phyloP scores from a whole-genome alignment of 768 basidiomycete genomes.

The Tricholoma matsutake region DNA sequence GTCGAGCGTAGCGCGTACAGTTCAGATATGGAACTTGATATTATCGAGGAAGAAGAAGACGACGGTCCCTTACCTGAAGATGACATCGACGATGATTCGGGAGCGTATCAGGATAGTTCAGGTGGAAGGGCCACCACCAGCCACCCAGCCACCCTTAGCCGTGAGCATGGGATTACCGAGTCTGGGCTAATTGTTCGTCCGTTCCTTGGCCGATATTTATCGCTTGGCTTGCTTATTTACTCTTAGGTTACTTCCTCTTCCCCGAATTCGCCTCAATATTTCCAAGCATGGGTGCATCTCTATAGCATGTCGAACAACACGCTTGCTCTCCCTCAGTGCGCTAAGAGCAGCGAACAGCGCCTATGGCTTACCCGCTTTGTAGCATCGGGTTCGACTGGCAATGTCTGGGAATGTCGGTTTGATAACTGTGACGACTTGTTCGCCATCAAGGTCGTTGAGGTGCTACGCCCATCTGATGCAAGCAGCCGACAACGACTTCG shows the following conservation, averaged over 20 bases:
- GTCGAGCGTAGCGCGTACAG: constrained; percentile 11
- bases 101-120: constrained; percentile 12
- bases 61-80: no score
- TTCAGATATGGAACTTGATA: no score
- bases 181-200: background rate
- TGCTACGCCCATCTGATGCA: constrained; percentile 13
- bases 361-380: no score
- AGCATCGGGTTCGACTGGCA: no score
- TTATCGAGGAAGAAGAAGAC: no score
- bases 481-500: constrained; percentile 15
- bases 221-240: background rate
- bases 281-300: background rate
- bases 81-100: no score
- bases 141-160: no score
- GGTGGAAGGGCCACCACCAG: background rate
- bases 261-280: background rate
- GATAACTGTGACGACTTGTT: constrained; percentile 10
- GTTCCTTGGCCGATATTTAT: background rate
- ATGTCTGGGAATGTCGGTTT: no score
- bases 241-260: background rate
- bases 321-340: constrained; percentile 16
- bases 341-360: no score
- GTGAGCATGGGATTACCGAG: background rate
- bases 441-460: constrained; percentile 15
- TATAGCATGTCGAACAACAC: constrained; percentile 9